Evolutionary conservation across 2,329 filamentous ascomycete species (phyloP).

Genomic region (Xylariaceae sp.): DNA sequence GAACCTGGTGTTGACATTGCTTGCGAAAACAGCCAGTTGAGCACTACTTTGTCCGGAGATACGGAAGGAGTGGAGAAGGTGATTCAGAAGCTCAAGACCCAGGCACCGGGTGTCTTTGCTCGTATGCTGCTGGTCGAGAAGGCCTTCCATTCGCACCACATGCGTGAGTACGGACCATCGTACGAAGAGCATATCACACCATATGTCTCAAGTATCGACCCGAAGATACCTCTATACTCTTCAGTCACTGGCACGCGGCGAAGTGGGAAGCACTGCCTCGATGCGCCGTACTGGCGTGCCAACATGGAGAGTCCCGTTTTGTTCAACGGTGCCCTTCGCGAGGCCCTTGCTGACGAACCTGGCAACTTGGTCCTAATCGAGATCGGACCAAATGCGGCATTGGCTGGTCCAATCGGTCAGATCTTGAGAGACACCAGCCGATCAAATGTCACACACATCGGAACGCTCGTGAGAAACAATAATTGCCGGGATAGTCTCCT

Average conservation of each 20-base stretch:
- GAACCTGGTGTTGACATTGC: constrained; percentile 28
- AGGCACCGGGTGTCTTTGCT: neutral
- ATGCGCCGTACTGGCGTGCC: constrained; percentile 23
- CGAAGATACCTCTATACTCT: neutral
- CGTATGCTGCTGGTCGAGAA: neutral
- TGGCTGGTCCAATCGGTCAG: constrained; percentile 23
- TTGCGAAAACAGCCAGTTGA: constrained; percentile 26
- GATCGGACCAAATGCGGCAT: constrained; percentile 24
- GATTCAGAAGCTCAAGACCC: neutral
- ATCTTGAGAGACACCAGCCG: constrained; percentile 9
- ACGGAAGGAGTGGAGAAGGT: neutral
- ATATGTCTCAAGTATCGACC: constrained; percentile 26
- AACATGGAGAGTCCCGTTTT: constrained; percentile 30
- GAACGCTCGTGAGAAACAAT: neutral
- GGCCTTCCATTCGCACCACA: constrained; percentile 4
- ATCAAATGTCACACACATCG: neutral
- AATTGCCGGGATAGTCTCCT: neutral
- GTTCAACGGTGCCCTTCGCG: constrained; percentile 32
- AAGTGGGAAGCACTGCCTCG: constrained; percentile 6
- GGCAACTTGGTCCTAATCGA: constrained; percentile 16
- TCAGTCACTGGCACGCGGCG: neutral
- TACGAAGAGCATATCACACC: constrained; percentile 2
- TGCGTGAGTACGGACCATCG: neutral
- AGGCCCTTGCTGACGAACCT: neutral
- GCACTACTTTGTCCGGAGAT: constrained; percentile 9